phyloP scores from a whole-genome alignment of 306 rosid genomes.

The Rubus idaeus region DNA sequence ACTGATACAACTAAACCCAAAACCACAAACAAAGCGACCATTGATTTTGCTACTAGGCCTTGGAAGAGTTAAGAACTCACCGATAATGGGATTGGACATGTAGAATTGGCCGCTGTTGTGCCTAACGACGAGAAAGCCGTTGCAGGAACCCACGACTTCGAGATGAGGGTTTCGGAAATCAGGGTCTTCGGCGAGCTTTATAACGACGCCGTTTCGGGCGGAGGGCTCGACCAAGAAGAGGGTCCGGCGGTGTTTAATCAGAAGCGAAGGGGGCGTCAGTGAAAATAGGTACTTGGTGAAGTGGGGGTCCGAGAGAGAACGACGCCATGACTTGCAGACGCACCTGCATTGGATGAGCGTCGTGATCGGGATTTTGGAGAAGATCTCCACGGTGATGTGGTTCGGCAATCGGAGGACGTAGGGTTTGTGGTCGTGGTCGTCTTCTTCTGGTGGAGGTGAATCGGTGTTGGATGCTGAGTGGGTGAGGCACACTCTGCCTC shows the following conservation, averaged over 20 bases:
- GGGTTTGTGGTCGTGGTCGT: not conserved
- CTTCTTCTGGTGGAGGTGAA: no score
- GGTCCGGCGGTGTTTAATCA: slow-evolving; percentile 3
- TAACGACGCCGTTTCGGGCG: not conserved
- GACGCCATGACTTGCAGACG: slow-evolving; percentile 15
- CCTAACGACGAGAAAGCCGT: not conserved
- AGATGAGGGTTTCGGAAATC: not conserved
- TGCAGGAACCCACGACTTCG: not conserved
- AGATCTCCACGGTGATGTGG: slow-evolving; percentile 7
- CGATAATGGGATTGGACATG: not conserved
- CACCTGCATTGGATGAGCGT: slow-evolving; percentile 10
- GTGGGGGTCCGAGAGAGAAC: not conserved
- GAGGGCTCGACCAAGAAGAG: not conserved
- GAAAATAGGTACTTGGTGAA: not conserved
- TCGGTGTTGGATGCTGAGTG: no score
- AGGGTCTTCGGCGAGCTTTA: slow-evolving; percentile 4
- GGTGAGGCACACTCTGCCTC: no score
- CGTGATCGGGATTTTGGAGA: slow-evolving; percentile 6
- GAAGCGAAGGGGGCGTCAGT: not conserved
- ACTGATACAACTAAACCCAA: not conserved
- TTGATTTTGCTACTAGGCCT: not conserved
- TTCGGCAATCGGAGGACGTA: not conserved
- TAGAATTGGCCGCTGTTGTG: not conserved
- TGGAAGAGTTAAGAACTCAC: not conserved
- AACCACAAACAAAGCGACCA: not conserved